Percentiles rank a stretch among this genome's conserved stretches.
phyloP scores from a whole-genome alignment of 1,284 basidiomycete species.

The Sporisorium graminicola region DNA sequence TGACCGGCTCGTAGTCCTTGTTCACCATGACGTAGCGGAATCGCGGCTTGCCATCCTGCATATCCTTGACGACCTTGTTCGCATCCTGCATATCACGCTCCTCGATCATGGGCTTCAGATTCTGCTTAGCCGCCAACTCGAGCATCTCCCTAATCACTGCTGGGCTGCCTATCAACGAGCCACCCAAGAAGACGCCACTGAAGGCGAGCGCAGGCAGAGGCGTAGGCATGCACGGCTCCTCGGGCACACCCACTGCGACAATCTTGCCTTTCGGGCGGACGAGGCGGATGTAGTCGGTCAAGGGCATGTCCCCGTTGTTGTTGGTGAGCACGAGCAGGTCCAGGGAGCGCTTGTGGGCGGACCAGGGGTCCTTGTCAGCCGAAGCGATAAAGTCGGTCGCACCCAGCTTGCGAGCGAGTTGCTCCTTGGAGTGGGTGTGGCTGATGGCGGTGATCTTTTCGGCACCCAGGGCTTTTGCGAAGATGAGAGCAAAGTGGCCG shows the following conservation, averaged over 20 bases:
- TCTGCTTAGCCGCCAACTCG: conserved; percentile 54
- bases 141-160: conserved; percentile 68
- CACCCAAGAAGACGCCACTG: conserved; percentile 56
- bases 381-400: conserved; percentile 59
- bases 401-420: conserved; percentile 55
- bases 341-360: conserved; percentile 68
- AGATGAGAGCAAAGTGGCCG: conserved; percentile 62
- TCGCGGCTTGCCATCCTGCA: conserved; percentile 60
- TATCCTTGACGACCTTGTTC: conserved; percentile 57
- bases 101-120: conserved; percentile 59
- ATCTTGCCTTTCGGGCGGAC: conserved; percentile 71
- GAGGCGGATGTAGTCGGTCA: conserved; percentile 70
- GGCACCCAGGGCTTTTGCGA: conserved; percentile 61
- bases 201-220: conserved; percentile 53
- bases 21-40: conserved; percentile 73
- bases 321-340: conserved; percentile 72
- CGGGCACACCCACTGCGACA: conserved; percentile 70
- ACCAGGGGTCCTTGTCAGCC: conserved; percentile 42
- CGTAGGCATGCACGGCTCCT: conserved; percentile 61
- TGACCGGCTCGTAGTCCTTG: conserved; percentile 57
- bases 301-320: conserved; percentile 70
- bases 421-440: conserved; percentile 55
- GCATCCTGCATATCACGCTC: conserved; percentile 57
- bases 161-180: conserved; percentile 64
- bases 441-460: conserved; percentile 62